Conservation (phyloP, 176 grass and related monocot species). For the Avena atlantica region DNA sequence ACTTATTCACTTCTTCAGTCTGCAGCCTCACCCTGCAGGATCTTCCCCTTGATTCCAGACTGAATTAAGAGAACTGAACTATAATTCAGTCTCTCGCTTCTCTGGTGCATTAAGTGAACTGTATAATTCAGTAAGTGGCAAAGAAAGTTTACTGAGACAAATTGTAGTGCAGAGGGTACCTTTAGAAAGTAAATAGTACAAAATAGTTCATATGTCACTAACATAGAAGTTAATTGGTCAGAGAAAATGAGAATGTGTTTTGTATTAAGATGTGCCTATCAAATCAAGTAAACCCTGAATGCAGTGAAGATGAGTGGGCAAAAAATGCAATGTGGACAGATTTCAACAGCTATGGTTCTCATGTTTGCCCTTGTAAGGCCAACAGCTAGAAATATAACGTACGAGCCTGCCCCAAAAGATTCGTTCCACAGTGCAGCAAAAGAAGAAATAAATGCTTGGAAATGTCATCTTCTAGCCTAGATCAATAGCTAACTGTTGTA, state of each 20-base stretch:
- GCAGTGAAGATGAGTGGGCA: background rate
- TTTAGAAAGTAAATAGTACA: background rate
- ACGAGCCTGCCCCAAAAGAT: background rate
- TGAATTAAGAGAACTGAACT: background rate
- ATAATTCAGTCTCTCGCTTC: background rate
- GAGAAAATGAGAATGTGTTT: background rate
- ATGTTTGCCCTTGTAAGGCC: constrained; percentile 1
- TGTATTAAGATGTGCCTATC: background rate
- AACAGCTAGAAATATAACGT: background rate
- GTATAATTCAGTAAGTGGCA: background rate
- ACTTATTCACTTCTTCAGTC: too few species aligned
- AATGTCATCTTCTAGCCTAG: background rate
- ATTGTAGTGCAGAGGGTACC: background rate
- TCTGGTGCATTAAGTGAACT: background rate
- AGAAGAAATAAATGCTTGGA: background rate
- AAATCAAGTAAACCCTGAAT: background rate
- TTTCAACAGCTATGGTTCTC: background rate
- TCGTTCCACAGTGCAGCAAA: background rate
- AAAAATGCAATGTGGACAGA: background rate
- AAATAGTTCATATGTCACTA: background rate
- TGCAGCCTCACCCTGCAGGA: too few species aligned
- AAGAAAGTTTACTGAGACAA: background rate
- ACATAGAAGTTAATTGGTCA: background rate
- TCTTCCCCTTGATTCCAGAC: too few species aligned
- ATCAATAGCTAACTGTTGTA: background rate